These are phyloP conservation scores for Ceratocystis lukuohia DNA, from an alignment of 2,329 filamentous ascomycete species.

Conservation along the genomic window DNA sequence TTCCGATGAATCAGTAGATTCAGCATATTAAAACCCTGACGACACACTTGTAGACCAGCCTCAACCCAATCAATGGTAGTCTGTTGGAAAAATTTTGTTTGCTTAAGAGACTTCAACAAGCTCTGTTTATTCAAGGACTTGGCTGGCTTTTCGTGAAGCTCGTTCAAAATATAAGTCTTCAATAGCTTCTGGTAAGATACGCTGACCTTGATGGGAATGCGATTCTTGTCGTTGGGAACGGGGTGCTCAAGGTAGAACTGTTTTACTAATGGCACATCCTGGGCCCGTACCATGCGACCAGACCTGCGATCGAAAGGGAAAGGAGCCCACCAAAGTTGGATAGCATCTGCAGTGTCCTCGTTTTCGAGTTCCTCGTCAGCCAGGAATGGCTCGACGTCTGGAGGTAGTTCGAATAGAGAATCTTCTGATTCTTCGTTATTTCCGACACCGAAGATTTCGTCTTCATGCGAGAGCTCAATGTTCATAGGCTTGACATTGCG, in stretches of 20 bases:
- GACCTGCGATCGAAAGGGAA: conserved; percentile 91
- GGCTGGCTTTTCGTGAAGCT: conserved; percentile 87
- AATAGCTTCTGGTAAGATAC: conserved; percentile 97
- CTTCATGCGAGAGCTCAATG: conserved; percentile 80
- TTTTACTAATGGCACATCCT: conserved; percentile 93
- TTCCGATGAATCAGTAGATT: conserved; percentile 96
- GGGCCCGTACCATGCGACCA: conserved; percentile 87
- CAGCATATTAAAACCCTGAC: conserved; percentile 98
- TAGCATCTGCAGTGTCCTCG: conserved; percentile 77
- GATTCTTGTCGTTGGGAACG: conserved; percentile 39
- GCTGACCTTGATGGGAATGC: conserved; percentile 86
- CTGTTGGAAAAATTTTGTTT: conserved; percentile 98
- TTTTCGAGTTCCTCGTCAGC: conserved; percentile 80
- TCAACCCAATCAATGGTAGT: conserved; percentile 99
- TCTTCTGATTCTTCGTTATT: conserved; percentile 63
- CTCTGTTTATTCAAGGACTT: conserved; percentile 95
- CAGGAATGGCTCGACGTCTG: conserved; percentile 72
- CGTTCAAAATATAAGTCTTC: conserved; percentile 91
- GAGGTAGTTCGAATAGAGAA: conserved; percentile 71
- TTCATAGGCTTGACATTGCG: conserved; percentile 90
- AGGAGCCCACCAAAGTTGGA: conserved; percentile 95
- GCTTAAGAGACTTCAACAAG: conserved; percentile 74
- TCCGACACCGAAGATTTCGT: conserved; percentile 75
- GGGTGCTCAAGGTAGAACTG: conserved; percentile 98
- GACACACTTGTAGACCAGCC: conserved; percentile 92